Evolutionary conservation across 768 basidiomycete genomes (phyloP), one percentile per base, ranked within the genome.

Genomic region (Auricularia auricula-judae): DNA sequence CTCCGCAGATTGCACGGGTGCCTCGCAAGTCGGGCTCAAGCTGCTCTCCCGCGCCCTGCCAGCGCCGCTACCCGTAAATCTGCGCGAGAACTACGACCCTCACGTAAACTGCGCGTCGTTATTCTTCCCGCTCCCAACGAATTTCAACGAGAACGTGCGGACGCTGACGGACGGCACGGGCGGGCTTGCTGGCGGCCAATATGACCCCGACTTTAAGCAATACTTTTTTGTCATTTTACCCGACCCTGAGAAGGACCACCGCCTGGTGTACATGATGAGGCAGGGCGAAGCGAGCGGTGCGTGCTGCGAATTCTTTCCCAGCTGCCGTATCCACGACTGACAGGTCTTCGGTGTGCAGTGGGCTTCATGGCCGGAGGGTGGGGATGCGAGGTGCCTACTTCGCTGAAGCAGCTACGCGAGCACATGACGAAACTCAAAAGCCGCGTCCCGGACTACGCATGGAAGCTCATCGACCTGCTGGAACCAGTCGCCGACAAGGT

Each of bases 1-100:
- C 2, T 10, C 3, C 21, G 47, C 21, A 21, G 47, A 51, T 51
- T 51, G 47, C 21, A 51, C 47, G 8, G 47, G 47, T 1, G 47
- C 47, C 18, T 14, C 47, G 47, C 47, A 51, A 18, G 47, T 18
- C 18, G 47, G 47, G 10, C 18, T 51, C 11, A 51, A 51, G 16
- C 11, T 51, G 47, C 7, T 51, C 47, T 14, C 47, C 10, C 47
- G 47, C 47, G 47, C 47, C 47, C 18, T 51, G 8, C 14, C 47
- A 11, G 8, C 47, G 8, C 43, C 43, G 11, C 47, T 51, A 10
- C 47, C 21, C 10, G 47, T 8, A 18, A 18, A 16, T 18, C 47
- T 51, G 47, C 47, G 47, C 47, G 47, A 51, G 47, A 51, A 51
- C 47, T 72, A 72, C 64, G 67, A 74, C 66, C 72, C 71, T 34